These are phyloP conservation scores for Coprinopsis cinerea DNA, from an alignment of 768 basidiomycete genomes.

Conservation along the genomic window DNA sequence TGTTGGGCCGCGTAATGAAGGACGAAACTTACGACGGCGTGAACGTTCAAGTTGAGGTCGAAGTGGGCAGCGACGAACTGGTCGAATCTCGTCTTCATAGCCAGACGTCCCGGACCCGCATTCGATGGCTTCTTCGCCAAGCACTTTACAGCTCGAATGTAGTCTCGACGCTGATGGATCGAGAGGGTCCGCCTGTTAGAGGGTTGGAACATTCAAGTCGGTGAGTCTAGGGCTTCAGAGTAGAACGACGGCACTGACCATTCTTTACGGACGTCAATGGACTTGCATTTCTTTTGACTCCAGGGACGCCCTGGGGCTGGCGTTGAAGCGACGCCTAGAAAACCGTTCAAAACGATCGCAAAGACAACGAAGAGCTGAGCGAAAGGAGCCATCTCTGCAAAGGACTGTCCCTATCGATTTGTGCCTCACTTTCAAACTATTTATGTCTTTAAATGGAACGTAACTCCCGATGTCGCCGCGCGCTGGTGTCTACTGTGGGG, in stretches of 20 bases:
- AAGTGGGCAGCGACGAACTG: slow-evolving; percentile 21
- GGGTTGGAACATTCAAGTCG: too few relatives aligned
- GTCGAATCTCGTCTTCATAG: slow-evolving; percentile 18
- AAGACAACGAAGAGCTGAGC: too few relatives aligned
- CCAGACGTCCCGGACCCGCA: neutral
- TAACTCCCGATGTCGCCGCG: too few relatives aligned
- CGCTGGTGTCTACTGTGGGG: too few relatives aligned
- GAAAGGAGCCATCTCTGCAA: too few relatives aligned
- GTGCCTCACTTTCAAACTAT: too few relatives aligned
- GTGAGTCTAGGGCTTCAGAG: neutral
- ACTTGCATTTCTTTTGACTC: too few relatives aligned
- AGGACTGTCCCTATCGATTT: too few relatives aligned
- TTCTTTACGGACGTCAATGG: slow-evolving; percentile 7
- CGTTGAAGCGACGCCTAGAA: too few relatives aligned
- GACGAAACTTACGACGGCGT: slow-evolving; percentile 18
- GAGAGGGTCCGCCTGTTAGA: slow-evolving; percentile 3
- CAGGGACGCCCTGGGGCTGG: too few relatives aligned
- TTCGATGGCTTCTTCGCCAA: slow-evolving; percentile 3
- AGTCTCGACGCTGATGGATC: slow-evolving; percentile 7
- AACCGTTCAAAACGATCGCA: too few relatives aligned
- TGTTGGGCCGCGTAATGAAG: neutral
- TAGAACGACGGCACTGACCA: neutral
- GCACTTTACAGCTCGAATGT: slow-evolving; percentile 18
- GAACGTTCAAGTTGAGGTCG: slow-evolving; percentile 16
- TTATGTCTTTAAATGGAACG: too few relatives aligned